phyloP scores from a whole-genome alignment of 129 eudicot genomes.

The Flaveria robusta region DNA sequence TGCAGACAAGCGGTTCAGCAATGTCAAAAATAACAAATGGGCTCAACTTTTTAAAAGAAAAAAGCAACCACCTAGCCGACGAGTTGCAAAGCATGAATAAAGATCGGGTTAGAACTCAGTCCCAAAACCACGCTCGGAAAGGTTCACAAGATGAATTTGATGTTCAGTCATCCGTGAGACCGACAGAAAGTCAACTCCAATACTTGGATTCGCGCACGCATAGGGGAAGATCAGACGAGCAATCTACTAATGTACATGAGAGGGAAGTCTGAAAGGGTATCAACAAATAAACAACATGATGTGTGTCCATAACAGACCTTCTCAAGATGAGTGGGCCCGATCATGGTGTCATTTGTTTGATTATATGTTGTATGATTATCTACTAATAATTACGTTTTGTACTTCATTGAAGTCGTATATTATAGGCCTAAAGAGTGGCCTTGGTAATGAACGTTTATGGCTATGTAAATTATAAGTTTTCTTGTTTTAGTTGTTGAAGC shows the following conservation, averaged over 20 bases:
- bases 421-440: conserved; percentile 21
- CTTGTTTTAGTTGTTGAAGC: not conserved
- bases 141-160: conserved; percentile 38
- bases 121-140: conserved; percentile 31
- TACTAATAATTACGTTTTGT: conserved; percentile 1
- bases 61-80: conserved; percentile 58
- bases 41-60: conserved; percentile 81
- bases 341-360: conserved; percentile 21
- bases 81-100: conserved; percentile 67
- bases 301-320: not conserved
- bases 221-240: conserved; percentile 20
- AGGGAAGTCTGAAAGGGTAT: conserved; percentile 7
- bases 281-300: conserved; percentile 19
- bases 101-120: conserved; percentile 40
- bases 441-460: conserved; percentile 19
- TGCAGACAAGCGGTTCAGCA: conserved; percentile 57
- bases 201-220: conserved; percentile 31
- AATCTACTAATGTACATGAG: conserved; percentile 13
- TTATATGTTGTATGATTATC: conserved; percentile 25
- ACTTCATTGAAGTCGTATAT: conserved; percentile 5
- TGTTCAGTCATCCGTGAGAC: conserved; percentile 15
- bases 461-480: conserved; percentile 5
- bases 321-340: conserved; percentile 4
- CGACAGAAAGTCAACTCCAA: conserved; percentile 19
- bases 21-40: conserved; percentile 82